Evolutionary conservation across 2,329 filamentous ascomycete genomes (phyloP).

Genomic region (Fusarium pininemorale): DNA sequence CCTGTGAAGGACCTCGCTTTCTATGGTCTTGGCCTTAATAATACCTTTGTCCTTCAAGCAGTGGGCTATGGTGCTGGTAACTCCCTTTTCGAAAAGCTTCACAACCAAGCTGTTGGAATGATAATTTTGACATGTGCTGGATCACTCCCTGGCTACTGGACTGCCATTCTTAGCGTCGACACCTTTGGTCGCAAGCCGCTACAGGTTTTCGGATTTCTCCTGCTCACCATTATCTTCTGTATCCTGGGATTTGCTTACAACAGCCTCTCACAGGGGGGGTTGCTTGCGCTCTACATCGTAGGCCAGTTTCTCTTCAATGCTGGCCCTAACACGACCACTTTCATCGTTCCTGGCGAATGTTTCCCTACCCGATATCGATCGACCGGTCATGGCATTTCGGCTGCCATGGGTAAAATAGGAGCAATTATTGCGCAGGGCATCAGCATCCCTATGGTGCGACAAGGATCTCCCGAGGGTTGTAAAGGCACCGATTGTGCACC

Average conservation of each 20-base stretch:
- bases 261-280: conserved; percentile 55
- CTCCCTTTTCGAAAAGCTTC: conserved; percentile 74
- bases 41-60: conserved; percentile 72
- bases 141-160: conserved; percentile 83
- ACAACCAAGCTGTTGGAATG: conserved; percentile 79
- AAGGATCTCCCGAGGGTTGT: conserved; percentile 61
- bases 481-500: conserved; percentile 59
- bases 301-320: conserved; percentile 75
- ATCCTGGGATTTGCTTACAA: conserved; percentile 69
- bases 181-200: conserved; percentile 81
- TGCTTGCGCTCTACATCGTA: conserved; percentile 70
- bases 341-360: conserved; percentile 71
- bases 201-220: conserved; percentile 69
- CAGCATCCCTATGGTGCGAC: conserved; percentile 68
- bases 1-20: conserved; percentile 67
- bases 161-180: conserved; percentile 77
- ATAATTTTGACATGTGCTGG: conserved; percentile 81
- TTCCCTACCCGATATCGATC: conserved; percentile 71
- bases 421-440: conserved; percentile 74
- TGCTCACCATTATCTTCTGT: conserved; percentile 70
- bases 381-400: conserved; percentile 71
- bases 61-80: conserved; percentile 75
- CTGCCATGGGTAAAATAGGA: conserved; percentile 73
- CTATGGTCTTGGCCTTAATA: conserved; percentile 80
- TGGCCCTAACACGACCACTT: conserved; percentile 72